phyloP scores from a whole-genome alignment of 805 yeast species.

The Diddensiella santjacobensis region DNA sequence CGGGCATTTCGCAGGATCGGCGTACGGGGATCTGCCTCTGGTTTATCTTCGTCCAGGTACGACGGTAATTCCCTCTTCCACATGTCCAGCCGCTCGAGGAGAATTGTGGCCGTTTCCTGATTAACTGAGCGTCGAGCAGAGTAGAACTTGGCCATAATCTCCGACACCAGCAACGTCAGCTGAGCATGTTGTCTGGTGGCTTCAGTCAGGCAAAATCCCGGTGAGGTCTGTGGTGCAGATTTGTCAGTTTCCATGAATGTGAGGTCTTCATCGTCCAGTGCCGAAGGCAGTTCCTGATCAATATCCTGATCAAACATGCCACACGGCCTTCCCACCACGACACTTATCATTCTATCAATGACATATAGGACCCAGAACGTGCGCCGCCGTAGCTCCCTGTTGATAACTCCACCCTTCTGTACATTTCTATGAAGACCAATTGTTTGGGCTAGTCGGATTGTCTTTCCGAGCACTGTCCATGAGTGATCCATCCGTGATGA shows the following conservation, averaged over 20 bases:
- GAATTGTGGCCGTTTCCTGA: constrained; percentile 1
- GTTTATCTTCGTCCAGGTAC: constrained; percentile 7
- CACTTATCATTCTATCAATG: constrained; percentile 5
- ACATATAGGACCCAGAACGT: constrained; percentile 12
- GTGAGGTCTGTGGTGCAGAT: background rate
- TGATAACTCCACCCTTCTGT: background rate
- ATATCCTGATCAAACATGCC: constrained; percentile 5
- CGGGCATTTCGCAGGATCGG: constrained; percentile 8
- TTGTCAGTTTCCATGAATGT: background rate
- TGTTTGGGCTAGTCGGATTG: constrained; percentile 5
- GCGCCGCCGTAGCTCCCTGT: constrained; percentile 4
- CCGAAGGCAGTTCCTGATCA: constrained; percentile 8
- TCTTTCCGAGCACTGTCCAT: constrained; percentile 7
- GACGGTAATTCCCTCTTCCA: constrained; percentile 6
- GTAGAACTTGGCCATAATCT: constrained; percentile 6
- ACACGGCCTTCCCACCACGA: constrained; percentile 9
- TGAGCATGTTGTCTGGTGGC: constrained; percentile 8
- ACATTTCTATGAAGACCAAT: constrained; percentile 6
- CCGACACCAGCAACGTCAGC: constrained; percentile 7
- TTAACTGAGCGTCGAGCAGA: constrained; percentile 1
- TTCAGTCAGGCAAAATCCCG: background rate
- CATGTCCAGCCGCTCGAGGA: background rate
- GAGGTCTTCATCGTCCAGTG: constrained; percentile 6
- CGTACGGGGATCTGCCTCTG: constrained; percentile 6
- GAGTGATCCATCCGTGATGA: constrained; percentile 6